Percentiles rank a stretch among this genome's conserved stretches.
phyloP scores from a whole-genome alignment of 2,329 filamentous ascomycete genomes.

The Ceratocystis variospora region DNA sequence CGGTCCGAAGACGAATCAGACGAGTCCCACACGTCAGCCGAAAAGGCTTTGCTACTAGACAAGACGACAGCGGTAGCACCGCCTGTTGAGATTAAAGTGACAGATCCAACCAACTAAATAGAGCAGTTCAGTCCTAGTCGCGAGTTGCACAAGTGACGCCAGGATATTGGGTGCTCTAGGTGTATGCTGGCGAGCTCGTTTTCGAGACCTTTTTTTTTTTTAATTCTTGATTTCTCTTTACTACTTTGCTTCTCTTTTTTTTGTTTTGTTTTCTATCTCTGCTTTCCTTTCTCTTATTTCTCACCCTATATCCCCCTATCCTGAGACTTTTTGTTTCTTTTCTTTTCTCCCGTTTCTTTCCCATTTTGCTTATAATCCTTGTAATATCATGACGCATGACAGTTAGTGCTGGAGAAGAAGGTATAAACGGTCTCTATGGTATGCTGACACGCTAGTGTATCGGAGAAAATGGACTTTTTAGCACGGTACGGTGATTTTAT shows the following conservation, averaged over 20 bases:
- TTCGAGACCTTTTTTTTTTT: not conserved
- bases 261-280: not conserved
- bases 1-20: conserved; percentile 56
- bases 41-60: conserved; percentile 20
- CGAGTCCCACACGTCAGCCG: conserved; percentile 29
- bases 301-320: not conserved
- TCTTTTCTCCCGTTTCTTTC: not conserved
- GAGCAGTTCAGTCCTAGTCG: not conserved
- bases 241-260: not conserved
- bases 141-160: not conserved
- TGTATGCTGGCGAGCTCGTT: not conserved
- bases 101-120: conserved; percentile 6
- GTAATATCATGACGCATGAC: conserved; percentile 12
- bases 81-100: conserved; percentile 19
- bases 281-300: not conserved
- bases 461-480: not conserved
- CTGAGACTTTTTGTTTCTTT: not conserved
- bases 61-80: conserved; percentile 14
- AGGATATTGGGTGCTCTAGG: not conserved
- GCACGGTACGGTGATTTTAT: not conserved
- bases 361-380: conserved; percentile 9
- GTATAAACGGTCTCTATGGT: not conserved
- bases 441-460: not conserved
- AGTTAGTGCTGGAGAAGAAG: not conserved
- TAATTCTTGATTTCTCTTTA: not conserved